Percentiles rank a stretch among this genome's conserved stretches.
phyloP scores from a whole-genome alignment of 176 grass and related monocot species.

The Avena atlantica region DNA sequence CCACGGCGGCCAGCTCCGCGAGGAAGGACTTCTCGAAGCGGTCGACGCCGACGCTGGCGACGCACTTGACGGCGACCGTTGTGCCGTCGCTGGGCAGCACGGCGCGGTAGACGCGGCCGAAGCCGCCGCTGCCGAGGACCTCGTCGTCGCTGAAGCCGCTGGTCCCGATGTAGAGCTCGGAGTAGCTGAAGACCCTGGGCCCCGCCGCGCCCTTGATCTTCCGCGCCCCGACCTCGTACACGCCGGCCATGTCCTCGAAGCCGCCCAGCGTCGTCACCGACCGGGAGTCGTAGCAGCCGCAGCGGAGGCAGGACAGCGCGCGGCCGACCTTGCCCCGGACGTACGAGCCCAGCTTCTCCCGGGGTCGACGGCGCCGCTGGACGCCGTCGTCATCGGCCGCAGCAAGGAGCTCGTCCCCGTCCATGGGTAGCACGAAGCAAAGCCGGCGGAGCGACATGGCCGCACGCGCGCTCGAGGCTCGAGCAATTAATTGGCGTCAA shows the following conservation, averaged over 20 bases:
- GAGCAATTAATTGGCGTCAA: not conserved
- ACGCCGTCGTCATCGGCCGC: not conserved
- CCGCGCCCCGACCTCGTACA: not conserved
- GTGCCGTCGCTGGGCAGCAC: conserved; percentile 85
- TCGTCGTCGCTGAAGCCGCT: conserved; percentile 77
- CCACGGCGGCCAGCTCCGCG: conserved; percentile 78
- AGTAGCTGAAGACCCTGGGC: conserved; percentile 83
- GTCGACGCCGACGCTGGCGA: conserved; percentile 57
- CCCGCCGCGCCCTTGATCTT: conserved; percentile 31
- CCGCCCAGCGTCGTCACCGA: not conserved
- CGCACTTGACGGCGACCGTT: conserved; percentile 83
- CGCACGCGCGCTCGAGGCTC: too few species aligned
- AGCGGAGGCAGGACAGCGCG: conserved; percentile 31
- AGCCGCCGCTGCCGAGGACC: conserved; percentile 80
- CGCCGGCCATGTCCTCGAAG: conserved; percentile 57
- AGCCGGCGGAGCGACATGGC: conserved; percentile 42
- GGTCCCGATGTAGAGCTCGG: conserved; percentile 87
- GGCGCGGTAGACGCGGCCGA: conserved; percentile 74
- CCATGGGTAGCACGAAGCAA: conserved; percentile 53
- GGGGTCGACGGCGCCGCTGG: not conserved
- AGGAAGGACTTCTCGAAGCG: conserved; percentile 81
- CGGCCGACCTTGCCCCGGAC: conserved; percentile 6
- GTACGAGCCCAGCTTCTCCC: not conserved
- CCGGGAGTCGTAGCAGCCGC: not conserved
- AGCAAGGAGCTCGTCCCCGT: conserved; percentile 35